phyloP scores from a whole-genome alignment of 2,329 filamentous ascomycete species.

The Westerdykella ornata region DNA sequence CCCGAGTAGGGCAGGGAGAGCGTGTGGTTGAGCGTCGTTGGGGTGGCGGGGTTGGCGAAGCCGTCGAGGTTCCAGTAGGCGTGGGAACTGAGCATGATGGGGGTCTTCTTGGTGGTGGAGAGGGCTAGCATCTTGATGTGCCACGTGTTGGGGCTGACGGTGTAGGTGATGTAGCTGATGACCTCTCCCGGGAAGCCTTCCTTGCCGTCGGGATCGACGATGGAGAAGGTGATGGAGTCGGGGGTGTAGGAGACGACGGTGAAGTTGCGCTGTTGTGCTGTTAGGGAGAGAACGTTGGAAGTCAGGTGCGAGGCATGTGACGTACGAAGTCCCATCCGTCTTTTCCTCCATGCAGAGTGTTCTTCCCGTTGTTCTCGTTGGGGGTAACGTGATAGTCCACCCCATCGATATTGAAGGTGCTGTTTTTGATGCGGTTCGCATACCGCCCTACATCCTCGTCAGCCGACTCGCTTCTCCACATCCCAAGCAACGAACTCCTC shows the following conservation, averaged over 20 bases:
- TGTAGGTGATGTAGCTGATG: conserved; percentile 67
- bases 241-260: conserved; percentile 62
- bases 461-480: conserved; percentile 2
- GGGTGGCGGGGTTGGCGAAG: conserved; percentile 65
- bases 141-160: conserved; percentile 60
- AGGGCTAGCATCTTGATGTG: conserved; percentile 66
- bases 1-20: conserved; percentile 67
- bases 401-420: conserved; percentile 62
- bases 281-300: background rate
- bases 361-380: conserved; percentile 50
- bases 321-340: conserved; percentile 62
- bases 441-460: conserved; percentile 48
- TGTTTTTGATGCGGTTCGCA: conserved; percentile 75
- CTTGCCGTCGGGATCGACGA: conserved; percentile 65
- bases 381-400: conserved; percentile 52
- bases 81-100: conserved; percentile 72
- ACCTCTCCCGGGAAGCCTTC: conserved; percentile 76
- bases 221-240: conserved; percentile 65
- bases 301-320: background rate
- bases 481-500: background rate
- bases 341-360: conserved; percentile 64
- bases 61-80: conserved; percentile 80
- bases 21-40: conserved; percentile 61
- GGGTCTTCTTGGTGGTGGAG: conserved; percentile 66
- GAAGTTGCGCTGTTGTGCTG: conserved; percentile 55